These are phyloP conservation scores for Macrocystidia cucumis DNA, from an alignment of 1,284 basidiomycete species.

Conservation along the genomic window DNA sequence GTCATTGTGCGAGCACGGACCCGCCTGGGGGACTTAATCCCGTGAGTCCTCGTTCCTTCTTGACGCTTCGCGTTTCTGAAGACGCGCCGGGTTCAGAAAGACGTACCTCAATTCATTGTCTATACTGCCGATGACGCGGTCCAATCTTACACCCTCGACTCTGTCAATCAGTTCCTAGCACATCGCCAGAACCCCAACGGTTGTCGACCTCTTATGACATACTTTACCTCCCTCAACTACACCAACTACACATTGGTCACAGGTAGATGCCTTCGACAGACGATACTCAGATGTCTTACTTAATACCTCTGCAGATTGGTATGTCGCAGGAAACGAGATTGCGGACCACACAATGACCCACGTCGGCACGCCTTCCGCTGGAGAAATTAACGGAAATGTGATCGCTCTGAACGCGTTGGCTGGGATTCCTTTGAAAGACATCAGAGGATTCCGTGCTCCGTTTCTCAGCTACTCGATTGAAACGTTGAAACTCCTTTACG, in stretches of 20 bases:
- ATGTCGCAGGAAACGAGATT: slow-evolving; percentile 79
- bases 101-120: slow-evolving; percentile 66
- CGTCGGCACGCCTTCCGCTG: slow-evolving; percentile 51
- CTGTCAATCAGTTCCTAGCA: slow-evolving; percentile 70
- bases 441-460: slow-evolving; percentile 75
- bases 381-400: slow-evolving; percentile 75
- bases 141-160: slow-evolving; percentile 65
- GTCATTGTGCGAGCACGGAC: slow-evolving; percentile 64
- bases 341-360: slow-evolving; percentile 92
- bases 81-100: too few relatives aligned
- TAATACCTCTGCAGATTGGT: slow-evolving; percentile 50
- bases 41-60: slow-evolving; percentile 28
- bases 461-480: slow-evolving; percentile 64
- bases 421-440: slow-evolving; percentile 66
- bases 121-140: slow-evolving; percentile 71
- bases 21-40: slow-evolving; percentile 64
- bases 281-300: slow-evolving; percentile 3
- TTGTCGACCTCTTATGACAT: slow-evolving; percentile 71
- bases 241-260: slow-evolving; percentile 80
- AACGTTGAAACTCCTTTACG: slow-evolving; percentile 50
- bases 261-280: slow-evolving; percentile 18
- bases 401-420: slow-evolving; percentile 75
- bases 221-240: slow-evolving; percentile 66
- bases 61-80: too few relatives aligned
- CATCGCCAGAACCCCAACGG: slow-evolving; percentile 80